Evolutionary conservation across 768 basidiomycete species (phyloP), one percentile per base, ranked within the genome.

Genomic region (Nidularia sp.): DNA sequence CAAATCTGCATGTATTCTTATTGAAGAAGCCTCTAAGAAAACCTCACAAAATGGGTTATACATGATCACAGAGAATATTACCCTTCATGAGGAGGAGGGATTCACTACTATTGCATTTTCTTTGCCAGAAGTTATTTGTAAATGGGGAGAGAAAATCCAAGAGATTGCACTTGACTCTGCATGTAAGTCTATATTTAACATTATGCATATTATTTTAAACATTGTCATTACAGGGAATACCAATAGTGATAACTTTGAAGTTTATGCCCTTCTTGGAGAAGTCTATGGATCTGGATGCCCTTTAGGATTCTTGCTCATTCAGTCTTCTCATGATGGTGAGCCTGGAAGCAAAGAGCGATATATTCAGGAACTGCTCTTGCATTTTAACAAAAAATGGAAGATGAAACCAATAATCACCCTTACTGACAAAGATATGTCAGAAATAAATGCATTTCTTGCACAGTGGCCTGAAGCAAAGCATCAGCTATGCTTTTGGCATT

Each of bases 401-500:
- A 29, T 65, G 1, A 15, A 54, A 1, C 54, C 63, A 2, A 59
- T 65, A 9, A 53, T 66, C 35, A 70, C 65, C 0, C 54, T 67
- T 0, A 61, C 66, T 0, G 69, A 73, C 60, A 73, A 74, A 50
- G 66, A 62, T 45, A 8, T 55, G 5, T 57, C 58, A 0, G 58
- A 62, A 46, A 60, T 75, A 46, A 67, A 70, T 53, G 66, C 68
- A 0, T 66, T 65, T 52, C 48, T 47, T 0, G 50, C 47, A 0
- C 48, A 54, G 5, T 67, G 59, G 47, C 66, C 67, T 2, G 41
- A 61, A 5, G 66, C 68, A 7, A 74, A 74, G 48, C 57, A 58
- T 34, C 71, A 71, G 50, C 52, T 75, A 0, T 75, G 71, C 53
- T 69, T 67, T 43, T 73, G 71, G 71, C 72, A 72, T 52, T 59